Evolutionary conservation across 148 eudicot species (phyloP), one percentile per base, ranked within the genome.

Genomic region (Vaccinium corymbosum): DNA sequence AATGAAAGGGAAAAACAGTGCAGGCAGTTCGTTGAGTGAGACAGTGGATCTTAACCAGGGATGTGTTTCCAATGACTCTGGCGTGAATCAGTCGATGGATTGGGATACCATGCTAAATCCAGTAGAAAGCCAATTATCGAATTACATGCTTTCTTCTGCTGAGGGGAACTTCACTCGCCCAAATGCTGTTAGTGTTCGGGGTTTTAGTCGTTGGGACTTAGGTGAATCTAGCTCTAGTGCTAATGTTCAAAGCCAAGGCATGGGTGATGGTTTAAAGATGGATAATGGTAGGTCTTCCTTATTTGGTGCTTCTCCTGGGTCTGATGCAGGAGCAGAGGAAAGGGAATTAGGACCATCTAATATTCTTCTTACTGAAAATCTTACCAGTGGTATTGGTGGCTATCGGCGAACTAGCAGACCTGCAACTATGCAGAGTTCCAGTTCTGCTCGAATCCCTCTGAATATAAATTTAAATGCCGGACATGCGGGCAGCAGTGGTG

Each of bases 151-250:
- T 82, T 79, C 84, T 51, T 74, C 87, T 57, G 68, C 14, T 75
- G 89, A 86, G 71, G 70, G 59, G 70, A 83, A 78, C 80, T 22
- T 25, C 49, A 80, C 78, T 73, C 46, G 82, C 68, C 38, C 46
- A 13, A 64, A 76, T 84, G 56, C 84, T 57, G 80, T 46, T 72
- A 64, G 48, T 80, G 71, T 81, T 80, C 86, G 50, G 72, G 68
- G 81, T 83, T 81, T 78, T 57, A 87, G 85, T 79, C 81, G 85
- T 12, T 87, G 90, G 88, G 89, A 89, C 64, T 72, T 35, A 2
- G 93, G 93, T 52, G 91, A 91, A 81, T 91, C 91, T 75, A 89
- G 93, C 85, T 85, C 91, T 59, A 74, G 85, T 68, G 85, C 87
- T 76, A 85, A 80, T 55, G 25, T 83, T 29, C 86, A 79, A 38